Evolutionary conservation across 257 asterid species (phyloP).

Genomic region (Solanum okadae): DNA sequence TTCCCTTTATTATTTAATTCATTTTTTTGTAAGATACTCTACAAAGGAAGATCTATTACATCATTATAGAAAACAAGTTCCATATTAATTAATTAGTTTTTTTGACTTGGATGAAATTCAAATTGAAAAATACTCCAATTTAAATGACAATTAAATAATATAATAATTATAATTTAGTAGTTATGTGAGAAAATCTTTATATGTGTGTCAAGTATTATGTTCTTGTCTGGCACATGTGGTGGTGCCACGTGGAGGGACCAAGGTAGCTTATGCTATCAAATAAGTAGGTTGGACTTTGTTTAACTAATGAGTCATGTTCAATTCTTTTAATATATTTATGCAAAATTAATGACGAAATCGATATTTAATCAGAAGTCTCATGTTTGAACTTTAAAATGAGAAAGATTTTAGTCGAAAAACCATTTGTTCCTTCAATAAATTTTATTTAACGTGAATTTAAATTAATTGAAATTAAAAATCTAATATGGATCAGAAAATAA

Average conservation of each 20-base stretch:
- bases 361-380: background rate
- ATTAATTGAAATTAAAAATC: background rate
- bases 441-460: background rate
- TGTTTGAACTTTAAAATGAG: background rate
- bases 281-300: background rate
- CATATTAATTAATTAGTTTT: background rate
- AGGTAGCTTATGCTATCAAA: background rate
- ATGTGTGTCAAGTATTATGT: background rate
- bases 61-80: background rate
- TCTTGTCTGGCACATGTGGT: background rate
- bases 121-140: background rate
- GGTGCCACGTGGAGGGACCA: background rate
- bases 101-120: background rate
- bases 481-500: accelerated
- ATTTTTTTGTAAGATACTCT: background rate
- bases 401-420: background rate
- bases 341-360: background rate
- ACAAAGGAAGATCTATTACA: background rate
- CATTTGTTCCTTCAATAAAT: background rate
- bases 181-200: background rate
- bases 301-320: background rate
- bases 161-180: background rate
- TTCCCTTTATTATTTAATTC: background rate
- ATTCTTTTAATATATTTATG: background rate
- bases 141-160: no score